Evolutionary conservation across 306 rosid genomes (phyloP).

Genomic region (Lagenaria siceraria): DNA sequence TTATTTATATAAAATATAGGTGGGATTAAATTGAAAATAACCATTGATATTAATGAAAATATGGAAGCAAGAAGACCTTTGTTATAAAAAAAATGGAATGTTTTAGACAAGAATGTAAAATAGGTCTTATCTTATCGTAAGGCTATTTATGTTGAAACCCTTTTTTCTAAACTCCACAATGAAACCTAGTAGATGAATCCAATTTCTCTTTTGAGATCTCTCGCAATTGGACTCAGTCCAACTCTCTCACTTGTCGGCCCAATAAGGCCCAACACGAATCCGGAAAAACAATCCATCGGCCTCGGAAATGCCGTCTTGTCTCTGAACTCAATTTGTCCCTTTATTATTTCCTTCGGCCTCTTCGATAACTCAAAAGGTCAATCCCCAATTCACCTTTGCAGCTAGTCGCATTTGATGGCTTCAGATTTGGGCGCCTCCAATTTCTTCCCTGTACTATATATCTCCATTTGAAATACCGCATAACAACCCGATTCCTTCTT

Average conservation of each 20-base stretch:
- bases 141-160: too few species aligned
- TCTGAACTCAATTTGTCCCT: not conserved
- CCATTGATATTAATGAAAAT: too few species aligned
- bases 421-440: not conserved
- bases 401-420: not conserved
- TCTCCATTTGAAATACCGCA: not conserved
- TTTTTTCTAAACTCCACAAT: too few species aligned
- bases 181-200: too few species aligned
- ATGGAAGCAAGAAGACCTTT: too few species aligned
- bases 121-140: too few species aligned
- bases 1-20: too few species aligned
- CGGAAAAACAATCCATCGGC: not conserved
- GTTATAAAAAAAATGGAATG: too few species aligned
- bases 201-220: too few species aligned
- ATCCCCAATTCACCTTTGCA: not conserved
- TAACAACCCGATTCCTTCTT: not conserved
- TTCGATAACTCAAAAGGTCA: slow-evolving; percentile 3
- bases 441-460: not conserved
- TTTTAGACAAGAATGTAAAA: too few species aligned
- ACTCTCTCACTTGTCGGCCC: not conserved
- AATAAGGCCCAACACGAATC: not conserved
- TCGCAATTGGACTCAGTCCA: not conserved
- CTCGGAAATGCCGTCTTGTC: not conserved
- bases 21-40: too few species aligned
- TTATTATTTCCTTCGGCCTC: not conserved